phyloP scores from a whole-genome alignment of 2,329 filamentous ascomycete species.

The Cyphellophora europaea region DNA sequence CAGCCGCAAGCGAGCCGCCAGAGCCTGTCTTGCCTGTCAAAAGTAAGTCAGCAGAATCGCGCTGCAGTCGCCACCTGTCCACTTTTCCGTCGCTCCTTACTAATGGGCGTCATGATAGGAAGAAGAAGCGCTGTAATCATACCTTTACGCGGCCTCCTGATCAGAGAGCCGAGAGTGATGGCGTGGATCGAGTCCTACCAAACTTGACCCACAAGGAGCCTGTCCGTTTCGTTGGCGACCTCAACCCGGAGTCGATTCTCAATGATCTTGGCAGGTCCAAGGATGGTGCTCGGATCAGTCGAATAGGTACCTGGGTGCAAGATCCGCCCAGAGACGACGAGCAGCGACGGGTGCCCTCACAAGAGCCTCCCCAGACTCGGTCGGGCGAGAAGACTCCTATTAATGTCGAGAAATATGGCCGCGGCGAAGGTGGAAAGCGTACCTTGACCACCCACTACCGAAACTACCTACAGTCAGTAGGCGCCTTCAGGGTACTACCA shows the following conservation, averaged over 20 bases:
- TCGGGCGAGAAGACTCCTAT: slow-evolving; percentile 16
- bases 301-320: slow-evolving; percentile 18
- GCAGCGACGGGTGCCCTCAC: not conserved
- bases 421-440: slow-evolving; percentile 15
- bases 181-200: slow-evolving; percentile 14
- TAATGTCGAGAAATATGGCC: slow-evolving; percentile 19
- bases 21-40: slow-evolving; percentile 10
- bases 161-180: slow-evolving; percentile 17
- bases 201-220: slow-evolving; percentile 19
- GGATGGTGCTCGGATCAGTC: slow-evolving; percentile 13
- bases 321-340: not conserved
- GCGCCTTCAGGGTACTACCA: slow-evolving; percentile 22
- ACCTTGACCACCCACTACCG: slow-evolving; percentile 18
- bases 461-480: slow-evolving; percentile 18
- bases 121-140: slow-evolving; percentile 20
- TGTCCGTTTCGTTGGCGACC: slow-evolving; percentile 29
- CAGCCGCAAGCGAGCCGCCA: slow-evolving; percentile 18
- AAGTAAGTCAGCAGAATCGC: too few species aligned
- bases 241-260: slow-evolving; percentile 31
- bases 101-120: not conserved
- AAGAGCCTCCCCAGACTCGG: slow-evolving; percentile 9
- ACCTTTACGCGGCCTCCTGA: slow-evolving; percentile 17
- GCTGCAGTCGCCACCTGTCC: too few species aligned
- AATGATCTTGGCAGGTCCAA: slow-evolving; percentile 15
- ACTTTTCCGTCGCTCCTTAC: too few species aligned